Evolutionary conservation across 2,329 filamentous ascomycete genomes (phyloP).

Genomic region (Sporothrix schenckii): DNA sequence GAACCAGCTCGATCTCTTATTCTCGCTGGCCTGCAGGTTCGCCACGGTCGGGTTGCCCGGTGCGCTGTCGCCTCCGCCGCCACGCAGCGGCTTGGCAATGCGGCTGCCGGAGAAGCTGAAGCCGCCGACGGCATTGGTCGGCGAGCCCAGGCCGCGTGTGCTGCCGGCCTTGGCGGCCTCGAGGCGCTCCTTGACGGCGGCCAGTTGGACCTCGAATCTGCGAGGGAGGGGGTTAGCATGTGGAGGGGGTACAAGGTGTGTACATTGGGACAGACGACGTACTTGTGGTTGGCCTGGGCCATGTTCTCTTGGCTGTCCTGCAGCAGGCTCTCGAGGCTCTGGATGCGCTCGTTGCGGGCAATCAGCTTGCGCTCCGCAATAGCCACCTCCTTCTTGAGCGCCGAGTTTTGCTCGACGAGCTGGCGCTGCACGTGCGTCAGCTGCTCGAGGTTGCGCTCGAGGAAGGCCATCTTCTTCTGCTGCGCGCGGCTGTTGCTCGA

Average conservation of each 20-base stretch:
- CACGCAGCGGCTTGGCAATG: slow-evolving; percentile 70
- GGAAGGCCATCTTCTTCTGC: slow-evolving; percentile 99
- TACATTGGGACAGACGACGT: slow-evolving; percentile 44
- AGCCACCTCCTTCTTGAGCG: slow-evolving; percentile 97
- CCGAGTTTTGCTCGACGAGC: slow-evolving; percentile 95
- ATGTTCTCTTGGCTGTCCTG: slow-evolving; percentile 99
- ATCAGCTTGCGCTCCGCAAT: slow-evolving; percentile 98
- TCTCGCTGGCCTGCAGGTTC: slow-evolving; percentile 63
- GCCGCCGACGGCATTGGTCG: slow-evolving; percentile 58
- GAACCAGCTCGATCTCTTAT: slow-evolving; percentile 64
- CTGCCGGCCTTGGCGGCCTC: slow-evolving; percentile 92
- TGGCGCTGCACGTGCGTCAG: slow-evolving; percentile 96
- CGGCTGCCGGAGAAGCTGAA: slow-evolving; percentile 75
- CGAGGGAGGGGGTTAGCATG: not conserved
- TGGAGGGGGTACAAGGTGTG: not conserved
- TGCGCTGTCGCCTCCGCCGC: slow-evolving; percentile 55
- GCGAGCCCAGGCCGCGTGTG: slow-evolving; percentile 76
- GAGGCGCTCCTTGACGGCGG: slow-evolving; percentile 94
- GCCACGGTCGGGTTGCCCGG: slow-evolving; percentile 59
- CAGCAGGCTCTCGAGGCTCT: slow-evolving; percentile 86
- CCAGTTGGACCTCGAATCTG: slow-evolving; percentile 96
- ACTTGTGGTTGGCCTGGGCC: slow-evolving; percentile 96
- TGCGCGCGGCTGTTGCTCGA: slow-evolving; percentile 97
- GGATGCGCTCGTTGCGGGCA: slow-evolving; percentile 93
- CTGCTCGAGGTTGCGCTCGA: slow-evolving; percentile 97